Evolutionary conservation across 768 basidiomycete species (phyloP), one percentile per base, ranked within the genome.

Genomic region (Leccinum uliginosum): DNA sequence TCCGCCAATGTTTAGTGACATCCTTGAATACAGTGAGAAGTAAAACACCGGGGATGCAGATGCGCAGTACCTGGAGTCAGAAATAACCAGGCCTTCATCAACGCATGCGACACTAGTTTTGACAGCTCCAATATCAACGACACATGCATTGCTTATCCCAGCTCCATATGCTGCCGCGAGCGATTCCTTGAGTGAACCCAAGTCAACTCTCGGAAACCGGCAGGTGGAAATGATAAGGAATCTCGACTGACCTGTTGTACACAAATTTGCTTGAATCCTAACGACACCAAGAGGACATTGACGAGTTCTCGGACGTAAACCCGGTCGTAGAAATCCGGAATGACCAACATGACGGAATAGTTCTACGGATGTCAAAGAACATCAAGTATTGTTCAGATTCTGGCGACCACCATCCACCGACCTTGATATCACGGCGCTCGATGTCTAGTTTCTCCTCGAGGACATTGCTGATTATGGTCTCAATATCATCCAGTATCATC

Each of bases 231-330:
- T n/a, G 12, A 19, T 40, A 17, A 27, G 10, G 7, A 44, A 30
- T 12, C 4, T 50, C 4, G 7, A 57, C 56, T 53, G 11, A 88
- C 94, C 80, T 98, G 97, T 70, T 96, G 93, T 4, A 89, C 84
- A 63, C 90, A 93, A 30, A 98, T 73, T 71, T 97, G 92, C 68
- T 91, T 92, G 79, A 99, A 99, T 0, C 91, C 92, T 80, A 99
- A 85, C 2, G 80, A 79, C 26, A 82, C 73, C 32, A 98, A 67
- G 10, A 98, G 73, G 10, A 96, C 70, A 58, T 88, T 81, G 7
- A 84, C 78, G 64, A 94, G 76, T 56, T 89, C 87, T 58, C 85
- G 83, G 54, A 98, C 84, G 66, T 96, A 98, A 11, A 79, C 70
- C 52, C 91, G 81, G 55, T 96, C 91, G 65, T 90, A 93, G 61